Percentiles rank a stretch among this genome's conserved stretches.
Evolutionary conservation across 148 eudicot species (phyloP).

Genomic region (Heliosperma pusillum): DNA sequence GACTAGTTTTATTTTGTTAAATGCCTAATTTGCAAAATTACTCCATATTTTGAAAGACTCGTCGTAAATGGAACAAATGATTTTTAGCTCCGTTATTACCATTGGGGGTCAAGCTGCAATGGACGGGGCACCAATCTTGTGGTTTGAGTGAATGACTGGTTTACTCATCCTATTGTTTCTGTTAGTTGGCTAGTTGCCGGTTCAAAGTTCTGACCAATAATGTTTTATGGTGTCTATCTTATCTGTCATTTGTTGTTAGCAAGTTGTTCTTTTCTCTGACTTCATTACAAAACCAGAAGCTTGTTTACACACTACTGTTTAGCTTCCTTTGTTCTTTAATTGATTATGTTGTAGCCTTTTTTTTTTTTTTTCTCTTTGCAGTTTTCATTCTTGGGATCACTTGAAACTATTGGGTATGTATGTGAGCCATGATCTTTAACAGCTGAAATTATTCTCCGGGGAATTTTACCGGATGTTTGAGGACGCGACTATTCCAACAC

Average conservation of each 20-base stretch:
- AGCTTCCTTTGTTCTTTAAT: neutral
- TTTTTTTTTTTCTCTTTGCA: neutral
- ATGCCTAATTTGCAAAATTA: too few species aligned
- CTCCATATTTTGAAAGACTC: too few species aligned
- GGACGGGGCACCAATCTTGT: too few species aligned
- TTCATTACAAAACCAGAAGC: neutral
- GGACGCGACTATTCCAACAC: too few species aligned
- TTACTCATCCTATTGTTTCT: neutral
- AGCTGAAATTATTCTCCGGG: too few species aligned
- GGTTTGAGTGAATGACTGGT: neutral
- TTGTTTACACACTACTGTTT: neutral
- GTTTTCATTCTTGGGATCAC: too few species aligned
- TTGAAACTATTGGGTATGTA: too few species aligned
- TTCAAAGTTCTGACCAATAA: neutral
- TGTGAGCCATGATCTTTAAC: neutral
- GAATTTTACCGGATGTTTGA: too few species aligned
- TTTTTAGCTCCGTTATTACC: too few species aligned
- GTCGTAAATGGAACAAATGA: too few species aligned
- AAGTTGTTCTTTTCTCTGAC: neutral
- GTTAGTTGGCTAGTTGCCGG: conserved; percentile 17
- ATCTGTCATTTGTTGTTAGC: neutral
- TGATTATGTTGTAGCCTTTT: neutral
- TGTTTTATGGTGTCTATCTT: conserved; percentile 7
- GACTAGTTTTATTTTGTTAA: too few species aligned
- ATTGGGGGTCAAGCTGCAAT: too few species aligned